A percentile compares a stretch with the other conserved stretches of the same genome.
phyloP scores from a whole-genome alignment of 164 flowering plant genomes.

The Tetrastigma voinierianum region DNA sequence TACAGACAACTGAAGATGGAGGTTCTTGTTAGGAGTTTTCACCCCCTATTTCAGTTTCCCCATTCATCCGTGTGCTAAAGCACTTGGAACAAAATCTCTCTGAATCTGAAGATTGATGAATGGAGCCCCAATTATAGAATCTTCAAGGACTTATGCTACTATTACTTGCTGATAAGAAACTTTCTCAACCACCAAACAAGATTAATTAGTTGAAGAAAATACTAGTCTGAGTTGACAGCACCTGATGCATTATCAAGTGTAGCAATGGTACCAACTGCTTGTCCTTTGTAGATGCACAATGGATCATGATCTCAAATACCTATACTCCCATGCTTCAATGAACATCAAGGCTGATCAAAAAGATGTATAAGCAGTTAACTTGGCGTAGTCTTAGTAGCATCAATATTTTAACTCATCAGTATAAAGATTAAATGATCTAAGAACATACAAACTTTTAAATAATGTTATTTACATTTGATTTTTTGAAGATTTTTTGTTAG shows the following conservation, averaged over 20 bases:
- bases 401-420: too few species aligned
- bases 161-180: too few species aligned
- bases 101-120: constrained; percentile 11
- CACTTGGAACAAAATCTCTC: constrained; percentile 41
- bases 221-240: constrained; percentile 33
- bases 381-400: too few species aligned
- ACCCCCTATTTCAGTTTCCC: constrained; percentile 32
- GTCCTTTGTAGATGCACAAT: constrained; percentile 26
- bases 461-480: too few species aligned
- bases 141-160: too few species aligned
- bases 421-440: too few species aligned
- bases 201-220: not conserved
- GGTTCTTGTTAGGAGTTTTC: constrained; percentile 27
- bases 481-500: too few species aligned
- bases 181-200: not conserved
- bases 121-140: not conserved
- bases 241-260: constrained; percentile 32
- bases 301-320: constrained; percentile 29
- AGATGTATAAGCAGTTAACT: too few species aligned
- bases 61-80: constrained; percentile 29
- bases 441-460: too few species aligned
- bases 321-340: constrained; percentile 37
- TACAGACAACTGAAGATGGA: constrained; percentile 30
- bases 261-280: constrained; percentile 32
- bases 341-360: constrained; percentile 37